Evolutionary conservation across 768 basidiomycete genomes (phyloP).

Genomic region (Pholiota microspora): DNA sequence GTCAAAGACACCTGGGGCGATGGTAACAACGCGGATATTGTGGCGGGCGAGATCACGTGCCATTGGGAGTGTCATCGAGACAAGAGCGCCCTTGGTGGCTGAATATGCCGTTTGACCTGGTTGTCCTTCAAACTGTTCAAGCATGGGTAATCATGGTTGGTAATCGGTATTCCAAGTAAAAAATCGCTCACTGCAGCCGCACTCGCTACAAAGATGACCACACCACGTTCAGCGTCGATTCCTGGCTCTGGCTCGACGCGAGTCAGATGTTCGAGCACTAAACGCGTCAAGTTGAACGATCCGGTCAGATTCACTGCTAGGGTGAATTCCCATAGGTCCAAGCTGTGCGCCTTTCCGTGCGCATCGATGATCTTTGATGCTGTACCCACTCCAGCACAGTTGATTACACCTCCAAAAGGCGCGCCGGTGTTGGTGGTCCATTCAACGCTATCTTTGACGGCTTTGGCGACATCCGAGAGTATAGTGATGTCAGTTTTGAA

Average conservation of each 20-base stretch:
- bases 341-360: constrained; percentile 42
- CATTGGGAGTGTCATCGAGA: constrained; percentile 59
- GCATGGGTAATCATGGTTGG: constrained; percentile 34
- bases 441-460: constrained; percentile 34
- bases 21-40: constrained; percentile 51
- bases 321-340: constrained; percentile 51
- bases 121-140: constrained; percentile 53
- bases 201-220: constrained; percentile 56
- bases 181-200: constrained; percentile 44
- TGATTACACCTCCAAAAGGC: constrained; percentile 56
- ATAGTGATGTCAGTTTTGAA: constrained; percentile 41
- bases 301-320: constrained; percentile 57
- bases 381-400: constrained; percentile 55
- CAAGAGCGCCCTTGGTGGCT: constrained; percentile 54
- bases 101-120: constrained; percentile 58
- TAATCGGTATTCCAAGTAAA: not conserved
- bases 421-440: constrained; percentile 43
- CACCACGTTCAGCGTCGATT: constrained; percentile 53
- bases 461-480: constrained; percentile 32
- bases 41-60: constrained; percentile 55
- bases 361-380: constrained; percentile 45
- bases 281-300: constrained; percentile 56
- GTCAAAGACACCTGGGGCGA: constrained; percentile 55
- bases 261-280: constrained; percentile 49
- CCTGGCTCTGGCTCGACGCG: constrained; percentile 43